Conservation (phyloP, 208 protist genomes). For the Trypanosoma avium region DNA sequence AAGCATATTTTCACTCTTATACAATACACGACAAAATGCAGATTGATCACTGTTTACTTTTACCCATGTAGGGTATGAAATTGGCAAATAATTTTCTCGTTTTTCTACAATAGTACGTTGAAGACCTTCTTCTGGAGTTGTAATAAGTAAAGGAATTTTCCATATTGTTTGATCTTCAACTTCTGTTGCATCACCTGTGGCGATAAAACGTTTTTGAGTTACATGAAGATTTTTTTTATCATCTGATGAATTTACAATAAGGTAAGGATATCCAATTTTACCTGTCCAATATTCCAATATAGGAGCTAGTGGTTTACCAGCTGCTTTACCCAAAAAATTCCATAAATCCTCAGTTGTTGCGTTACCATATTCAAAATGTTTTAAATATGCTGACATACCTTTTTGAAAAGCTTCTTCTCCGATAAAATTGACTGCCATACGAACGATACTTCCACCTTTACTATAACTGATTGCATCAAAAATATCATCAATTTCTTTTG, state of each 20-base stretch:
- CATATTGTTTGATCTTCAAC: slow-evolving; percentile 59
- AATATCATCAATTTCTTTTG: slow-evolving; percentile 91
- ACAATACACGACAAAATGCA: slow-evolving; percentile 78
- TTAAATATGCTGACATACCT: slow-evolving; percentile 78
- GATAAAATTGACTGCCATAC: slow-evolving; percentile 88
- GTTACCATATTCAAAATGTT: slow-evolving; percentile 68
- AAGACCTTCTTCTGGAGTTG: slow-evolving; percentile 14
- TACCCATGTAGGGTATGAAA: slow-evolving; percentile 41
- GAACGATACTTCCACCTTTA: slow-evolving; percentile 84
- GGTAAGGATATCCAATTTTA: slow-evolving; percentile 74
- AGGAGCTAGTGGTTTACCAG: slow-evolving; percentile 50
- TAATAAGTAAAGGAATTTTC: slow-evolving; percentile 55
- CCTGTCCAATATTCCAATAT: slow-evolving; percentile 74
- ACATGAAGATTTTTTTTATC: slow-evolving; percentile 18
- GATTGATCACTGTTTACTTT: slow-evolving; percentile 72
- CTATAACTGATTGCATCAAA: slow-evolving; percentile 94
- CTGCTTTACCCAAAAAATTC: slow-evolving; percentile 66
- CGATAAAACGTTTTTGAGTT: slow-evolving; percentile 38
- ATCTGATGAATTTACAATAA: slow-evolving; percentile 29
- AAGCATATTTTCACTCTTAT: slow-evolving; percentile 47
- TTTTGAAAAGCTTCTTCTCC: slow-evolving; percentile 77
- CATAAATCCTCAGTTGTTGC: slow-evolving; percentile 86
- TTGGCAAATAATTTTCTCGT: slow-evolving; percentile 18
- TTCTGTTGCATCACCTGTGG: slow-evolving; percentile 30
- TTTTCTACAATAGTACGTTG: slow-evolving; percentile 12